Evolutionary conservation across 2,329 filamentous ascomycete genomes (phyloP).

Genomic region (Juglanconis oblonga): DNA sequence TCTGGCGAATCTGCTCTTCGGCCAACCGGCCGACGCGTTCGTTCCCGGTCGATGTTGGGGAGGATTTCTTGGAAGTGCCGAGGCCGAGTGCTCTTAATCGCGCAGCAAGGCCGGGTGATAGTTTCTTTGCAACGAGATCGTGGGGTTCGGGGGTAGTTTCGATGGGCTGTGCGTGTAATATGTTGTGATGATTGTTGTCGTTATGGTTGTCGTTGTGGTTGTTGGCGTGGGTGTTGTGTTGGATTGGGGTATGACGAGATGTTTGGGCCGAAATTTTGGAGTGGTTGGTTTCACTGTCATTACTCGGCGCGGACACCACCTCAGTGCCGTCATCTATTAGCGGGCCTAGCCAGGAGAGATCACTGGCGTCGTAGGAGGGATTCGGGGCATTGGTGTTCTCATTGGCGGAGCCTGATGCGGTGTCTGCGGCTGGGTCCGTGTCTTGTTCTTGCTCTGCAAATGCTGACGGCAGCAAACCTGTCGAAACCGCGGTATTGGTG

Average conservation of each 20-base stretch:
- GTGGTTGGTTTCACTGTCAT: conserved; percentile 8
- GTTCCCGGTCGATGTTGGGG: conserved; percentile 31
- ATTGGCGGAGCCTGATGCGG: not conserved
- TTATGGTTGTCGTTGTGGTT: conserved; percentile 21
- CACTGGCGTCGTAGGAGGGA: conserved; percentile 40
- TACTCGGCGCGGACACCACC: not conserved
- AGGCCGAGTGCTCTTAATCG: conserved; percentile 65
- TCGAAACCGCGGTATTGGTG: not conserved
- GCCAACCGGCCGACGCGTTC: conserved; percentile 65
- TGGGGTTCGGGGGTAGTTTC: conserved; percentile 19
- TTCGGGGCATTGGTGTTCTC: conserved; percentile 27
- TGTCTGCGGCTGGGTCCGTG: not conserved
- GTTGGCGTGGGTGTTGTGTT: conserved; percentile 17
- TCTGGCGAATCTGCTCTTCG: conserved; percentile 65
- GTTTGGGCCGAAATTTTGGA: conserved; percentile 15
- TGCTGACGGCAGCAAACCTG: not conserved
- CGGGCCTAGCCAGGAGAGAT: conserved; percentile 36
- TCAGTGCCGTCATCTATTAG: conserved; percentile 21
- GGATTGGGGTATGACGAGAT: conserved; percentile 20
- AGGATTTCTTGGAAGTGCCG: conserved; percentile 40
- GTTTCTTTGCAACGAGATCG: conserved; percentile 38
- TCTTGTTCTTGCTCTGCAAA: not conserved
- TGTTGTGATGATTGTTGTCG: conserved; percentile 20
- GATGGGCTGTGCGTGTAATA: conserved; percentile 7
- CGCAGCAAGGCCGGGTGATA: conserved; percentile 62